Percentiles rank a stretch among this genome's conserved stretches.
Conservation (phyloP, 1,139 yeast genomes). For the Candida sp. region DNA sequence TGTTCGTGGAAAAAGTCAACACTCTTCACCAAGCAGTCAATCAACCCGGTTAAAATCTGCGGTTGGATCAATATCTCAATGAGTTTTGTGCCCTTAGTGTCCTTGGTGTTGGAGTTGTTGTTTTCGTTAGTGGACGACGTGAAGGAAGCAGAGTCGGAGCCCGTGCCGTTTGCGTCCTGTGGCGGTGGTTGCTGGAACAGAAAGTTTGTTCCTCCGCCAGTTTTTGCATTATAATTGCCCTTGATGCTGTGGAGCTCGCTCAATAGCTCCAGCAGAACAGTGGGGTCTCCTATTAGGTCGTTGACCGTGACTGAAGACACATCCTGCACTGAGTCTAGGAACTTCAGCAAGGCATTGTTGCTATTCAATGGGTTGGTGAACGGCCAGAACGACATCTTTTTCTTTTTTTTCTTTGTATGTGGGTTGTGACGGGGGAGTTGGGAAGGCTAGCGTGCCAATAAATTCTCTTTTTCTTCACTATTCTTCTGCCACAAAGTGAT, state of each 20-base stretch:
- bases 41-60: slow-evolving; percentile 45
- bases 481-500: neutral
- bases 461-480: neutral
- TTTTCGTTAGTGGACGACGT: slow-evolving; percentile 41
- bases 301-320: slow-evolving; percentile 35
- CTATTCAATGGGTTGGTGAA: slow-evolving; percentile 43
- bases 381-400: slow-evolving; percentile 53
- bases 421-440: neutral
- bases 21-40: slow-evolving; percentile 38
- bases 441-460: neutral
- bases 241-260: slow-evolving; percentile 47
- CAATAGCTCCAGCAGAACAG: slow-evolving; percentile 42
- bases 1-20: slow-evolving; percentile 43
- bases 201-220: slow-evolving; percentile 27
- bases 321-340: slow-evolving; percentile 44
- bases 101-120: slow-evolving; percentile 28
- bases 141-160: slow-evolving; percentile 37
- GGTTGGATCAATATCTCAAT: slow-evolving; percentile 50
- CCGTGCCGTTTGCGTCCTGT: slow-evolving; percentile 2
- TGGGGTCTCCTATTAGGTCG: slow-evolving; percentile 37
- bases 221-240: slow-evolving; percentile 36
- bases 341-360: slow-evolving; percentile 47
- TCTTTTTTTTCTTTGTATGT: neutral
- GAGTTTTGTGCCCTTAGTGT: slow-evolving; percentile 44
- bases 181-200: slow-evolving; percentile 32